Evolutionary conservation across 331 rosid species (phyloP), one percentile per base, ranked within the genome.

Genomic region (Arachis monticola): DNA sequence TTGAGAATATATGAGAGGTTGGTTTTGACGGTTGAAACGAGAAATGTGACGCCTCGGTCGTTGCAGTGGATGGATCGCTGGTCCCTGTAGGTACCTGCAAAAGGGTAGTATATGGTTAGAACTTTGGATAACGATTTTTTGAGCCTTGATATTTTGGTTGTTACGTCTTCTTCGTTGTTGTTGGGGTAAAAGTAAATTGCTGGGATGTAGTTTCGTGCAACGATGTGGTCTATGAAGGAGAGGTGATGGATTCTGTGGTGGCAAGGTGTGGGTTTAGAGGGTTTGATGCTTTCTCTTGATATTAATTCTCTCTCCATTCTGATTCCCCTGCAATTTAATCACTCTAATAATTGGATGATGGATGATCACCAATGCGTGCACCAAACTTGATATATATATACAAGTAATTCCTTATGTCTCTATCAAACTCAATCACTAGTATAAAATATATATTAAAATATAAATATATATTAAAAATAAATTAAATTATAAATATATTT

Each of bases 61-160:
- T 88, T 86, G 72, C 93, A 86, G 1, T 83, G 81, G 0, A 88
- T 74, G 64, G 51, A 79, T 11, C 8, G 4, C 70, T 77, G 80
- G 8, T 82, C 88, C 76, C 13, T 79, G 70, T 78, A 35, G 8
- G 48, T 83, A 3, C 89, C 89, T 0, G 88, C 89, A 32, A 85
- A 67, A 0, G 87, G 88, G 66, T 88, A 85, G 75, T 81, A 84
- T 30, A 4, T 42, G 22, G 84, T 35, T 8, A 88, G 70, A 1
- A 83, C 67, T 46, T 73, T n/a, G 13, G 87, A 83, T 56, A 83
- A 31, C 22, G 87, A 83, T 1, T 56, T 62, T 14, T 80, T 83
- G 40, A 83, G 87, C 0, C 2, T 6, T 51, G 78, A 71, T 30
- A 70, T 48, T 71, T 22, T 47, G 17, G 35, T 11, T 38, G 0